Evolutionary conservation across 225 moss, liverwort and hornwort species (phyloP).

Genomic region (Climacium dendroides): DNA sequence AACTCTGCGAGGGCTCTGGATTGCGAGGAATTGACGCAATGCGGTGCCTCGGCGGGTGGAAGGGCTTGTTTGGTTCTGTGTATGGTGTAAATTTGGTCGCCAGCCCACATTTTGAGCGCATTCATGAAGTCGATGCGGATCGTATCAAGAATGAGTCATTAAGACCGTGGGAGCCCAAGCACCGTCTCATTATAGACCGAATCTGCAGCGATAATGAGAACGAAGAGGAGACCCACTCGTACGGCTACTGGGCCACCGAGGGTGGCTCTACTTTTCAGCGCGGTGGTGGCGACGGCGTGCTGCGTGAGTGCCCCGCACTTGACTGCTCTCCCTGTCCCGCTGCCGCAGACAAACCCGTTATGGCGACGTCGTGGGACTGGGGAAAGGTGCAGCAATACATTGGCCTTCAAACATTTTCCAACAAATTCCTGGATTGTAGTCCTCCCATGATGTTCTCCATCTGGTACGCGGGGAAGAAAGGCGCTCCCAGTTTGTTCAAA

Average conservation of each 20-base stretch:
- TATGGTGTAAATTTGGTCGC: constrained; percentile 52
- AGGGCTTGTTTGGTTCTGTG: constrained; percentile 38
- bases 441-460: constrained; percentile 53
- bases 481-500: constrained; percentile 21
- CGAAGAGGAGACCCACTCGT: constrained; percentile 51
- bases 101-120: constrained; percentile 51
- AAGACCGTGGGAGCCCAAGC: constrained; percentile 48
- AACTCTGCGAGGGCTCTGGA: constrained; percentile 39
- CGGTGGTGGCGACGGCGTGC: constrained; percentile 60
- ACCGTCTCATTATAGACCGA: constrained; percentile 38
- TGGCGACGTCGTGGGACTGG: constrained; percentile 70
- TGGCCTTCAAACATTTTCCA: constrained; percentile 48
- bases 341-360: constrained; percentile 20
- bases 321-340: constrained; percentile 37
- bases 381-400: constrained; percentile 54
- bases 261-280: constrained; percentile 65
- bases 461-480: constrained; percentile 47
- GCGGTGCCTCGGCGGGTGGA: constrained; percentile 49
- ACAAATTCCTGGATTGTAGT: constrained; percentile 47
- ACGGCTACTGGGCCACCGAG: constrained; percentile 50
- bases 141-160: constrained; percentile 19
- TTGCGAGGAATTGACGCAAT: constrained; percentile 36
- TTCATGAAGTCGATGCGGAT: constrained; percentile 30
- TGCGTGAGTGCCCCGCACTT: constrained; percentile 39
- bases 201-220: constrained; percentile 48